Conservation (phyloP, 257 asterid species). For the Jaltomata sinuosa region DNA sequence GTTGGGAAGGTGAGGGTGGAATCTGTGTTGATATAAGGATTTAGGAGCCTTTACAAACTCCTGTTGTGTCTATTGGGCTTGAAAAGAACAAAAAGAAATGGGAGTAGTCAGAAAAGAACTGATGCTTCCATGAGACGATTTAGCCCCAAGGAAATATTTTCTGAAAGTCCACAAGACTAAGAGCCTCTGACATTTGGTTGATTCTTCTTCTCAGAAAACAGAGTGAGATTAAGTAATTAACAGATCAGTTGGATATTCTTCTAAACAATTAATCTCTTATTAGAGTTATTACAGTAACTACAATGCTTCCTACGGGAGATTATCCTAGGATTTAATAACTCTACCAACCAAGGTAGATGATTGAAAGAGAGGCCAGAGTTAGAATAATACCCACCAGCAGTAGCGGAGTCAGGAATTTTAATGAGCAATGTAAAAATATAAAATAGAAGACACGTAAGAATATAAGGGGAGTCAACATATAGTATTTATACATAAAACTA, state of each 20-base stretch:
- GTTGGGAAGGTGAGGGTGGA: neutral
- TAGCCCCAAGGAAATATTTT: neutral
- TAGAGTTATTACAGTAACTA: neutral
- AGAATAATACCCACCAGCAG: neutral
- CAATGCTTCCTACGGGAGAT: neutral
- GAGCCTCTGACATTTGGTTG: slow-evolving; percentile 1
- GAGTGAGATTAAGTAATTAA: neutral
- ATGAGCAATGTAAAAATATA: neutral
- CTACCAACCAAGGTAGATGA: neutral
- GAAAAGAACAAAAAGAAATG: neutral
- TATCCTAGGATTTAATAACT: neutral
- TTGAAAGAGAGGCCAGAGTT: neutral
- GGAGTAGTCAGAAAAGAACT: neutral
- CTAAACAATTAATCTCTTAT: neutral
- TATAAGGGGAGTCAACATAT: neutral
- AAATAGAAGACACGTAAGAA: neutral
- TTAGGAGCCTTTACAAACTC: neutral
- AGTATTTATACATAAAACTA: neutral
- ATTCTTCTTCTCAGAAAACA: neutral
- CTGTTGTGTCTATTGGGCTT: neutral
- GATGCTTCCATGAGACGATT: neutral
- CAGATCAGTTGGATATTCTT: neutral
- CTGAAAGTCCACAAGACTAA: neutral
- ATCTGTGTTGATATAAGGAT: neutral
- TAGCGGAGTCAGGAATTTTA: neutral